Base-by-base conservation (phyloP, 176 grass and related monocot species). In the Thalia dealbata region DNA sequence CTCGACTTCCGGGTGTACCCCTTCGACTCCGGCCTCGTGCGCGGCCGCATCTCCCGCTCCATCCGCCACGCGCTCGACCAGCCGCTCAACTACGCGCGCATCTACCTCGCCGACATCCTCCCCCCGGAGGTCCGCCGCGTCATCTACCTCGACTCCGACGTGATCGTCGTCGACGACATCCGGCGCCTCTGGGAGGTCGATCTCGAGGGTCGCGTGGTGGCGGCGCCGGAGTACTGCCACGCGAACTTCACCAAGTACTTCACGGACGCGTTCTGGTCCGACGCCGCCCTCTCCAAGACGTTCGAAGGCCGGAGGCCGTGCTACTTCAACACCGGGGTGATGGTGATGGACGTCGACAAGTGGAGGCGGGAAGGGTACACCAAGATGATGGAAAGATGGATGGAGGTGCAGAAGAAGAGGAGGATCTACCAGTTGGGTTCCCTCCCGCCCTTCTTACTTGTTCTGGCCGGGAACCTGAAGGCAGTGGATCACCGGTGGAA, bases 221-320 rank as follows among this genome's bases (percentile, higher is more conserved):
- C 88, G 1, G 88, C 88, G 51, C 89, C 92, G 0, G 92, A 96
- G 86, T 96, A 96, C 82, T 92, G 89, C 75, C 89, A 90, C 78
- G 71, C 84, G 50, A 96, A 92, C 76, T 96, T 96, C 92, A 96
- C 84, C 75, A 87, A 87, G 65, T 96, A 96, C 83, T 96, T 96
- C 81, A 90, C 82, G 6, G 89, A 80, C 42, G 78, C 92, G 0
- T 96, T 96, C 81, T 96, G 88, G 92, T 35, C 35, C 30, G 65
- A 64, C 50, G 25, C 28, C 80, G 80, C 74, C 73, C 83, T 58
- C 76, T 68, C 80, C 77, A 77, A 0, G 61, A 71, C 48, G 72
- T 73, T 72, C 7, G 67, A 77, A 35, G 69, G 75, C 65, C 55
- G 35, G 35, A 50, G 15, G 14, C 16, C 67, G 7, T 51, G 58